A percentile compares a stretch with the other conserved stretches of the same genome.
Evolutionary conservation across 805 yeast genomes (phyloP).

Genomic region (Grigorovia humatica): DNA sequence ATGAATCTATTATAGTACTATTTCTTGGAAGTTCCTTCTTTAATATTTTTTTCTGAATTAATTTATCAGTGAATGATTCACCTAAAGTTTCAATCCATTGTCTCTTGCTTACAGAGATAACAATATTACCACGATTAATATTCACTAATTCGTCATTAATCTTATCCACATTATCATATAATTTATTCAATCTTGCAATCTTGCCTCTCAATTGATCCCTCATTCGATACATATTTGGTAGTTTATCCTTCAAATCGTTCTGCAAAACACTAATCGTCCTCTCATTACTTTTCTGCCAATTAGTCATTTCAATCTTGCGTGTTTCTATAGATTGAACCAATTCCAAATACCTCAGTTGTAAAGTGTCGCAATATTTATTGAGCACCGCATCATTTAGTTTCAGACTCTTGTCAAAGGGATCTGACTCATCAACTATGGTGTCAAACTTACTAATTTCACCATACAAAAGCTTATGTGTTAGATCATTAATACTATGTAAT

Average conservation of each 20-base stretch:
- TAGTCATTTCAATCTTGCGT: conserved; percentile 16
- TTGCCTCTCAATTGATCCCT: conserved; percentile 5
- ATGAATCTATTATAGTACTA: background rate
- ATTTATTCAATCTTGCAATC: conserved; percentile 14
- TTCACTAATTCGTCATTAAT: conserved; percentile 19
- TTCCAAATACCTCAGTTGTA: conserved; percentile 16
- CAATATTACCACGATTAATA: conserved; percentile 16
- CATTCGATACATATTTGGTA: conserved; percentile 11
- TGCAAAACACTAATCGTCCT: conserved; percentile 8
- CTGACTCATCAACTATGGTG: background rate
- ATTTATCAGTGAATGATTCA: conserved; percentile 10
- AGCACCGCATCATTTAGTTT: conserved; percentile 8
- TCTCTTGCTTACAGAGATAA: conserved; percentile 13
- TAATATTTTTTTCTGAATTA: conserved; percentile 15
- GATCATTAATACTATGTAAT: conserved; percentile 11
- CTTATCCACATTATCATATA: conserved; percentile 16
- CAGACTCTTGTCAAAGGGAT: conserved; percentile 2
- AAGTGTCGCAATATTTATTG: conserved; percentile 7
- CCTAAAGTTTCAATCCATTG: conserved; percentile 26
- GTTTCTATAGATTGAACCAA: conserved; percentile 20
- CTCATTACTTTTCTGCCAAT: conserved; percentile 18
- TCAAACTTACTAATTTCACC: conserved; percentile 14
- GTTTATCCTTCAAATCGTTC: conserved; percentile 4
- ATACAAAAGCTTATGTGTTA: conserved; percentile 12
- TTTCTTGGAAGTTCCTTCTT: conserved; percentile 4